A percentile compares a stretch with the other conserved stretches of the same genome.
phyloP scores from a whole-genome alignment of 139 green algal genomes.

The Marvania coccoides region DNA sequence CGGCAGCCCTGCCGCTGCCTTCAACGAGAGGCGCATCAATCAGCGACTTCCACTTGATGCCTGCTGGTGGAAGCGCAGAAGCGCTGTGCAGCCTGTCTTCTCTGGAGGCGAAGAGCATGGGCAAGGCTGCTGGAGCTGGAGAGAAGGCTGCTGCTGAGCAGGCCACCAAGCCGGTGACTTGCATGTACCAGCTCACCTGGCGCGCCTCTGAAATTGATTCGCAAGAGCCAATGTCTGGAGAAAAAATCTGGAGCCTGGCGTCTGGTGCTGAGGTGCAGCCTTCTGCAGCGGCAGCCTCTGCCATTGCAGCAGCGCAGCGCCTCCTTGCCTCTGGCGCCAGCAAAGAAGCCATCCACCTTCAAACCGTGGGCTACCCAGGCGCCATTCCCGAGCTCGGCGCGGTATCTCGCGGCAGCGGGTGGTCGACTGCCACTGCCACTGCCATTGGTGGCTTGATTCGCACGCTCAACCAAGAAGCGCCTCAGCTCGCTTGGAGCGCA shows the following conservation, averaged over 20 bases:
- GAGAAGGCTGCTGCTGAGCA: background rate
- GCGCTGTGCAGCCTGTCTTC: slow-evolving; percentile 20
- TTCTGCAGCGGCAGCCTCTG: background rate
- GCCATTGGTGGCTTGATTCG: slow-evolving; percentile 12
- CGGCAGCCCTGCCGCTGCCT: background rate
- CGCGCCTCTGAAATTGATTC: background rate
- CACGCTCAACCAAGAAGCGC: slow-evolving; percentile 12
- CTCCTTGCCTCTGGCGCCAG: background rate
- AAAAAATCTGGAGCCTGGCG: background rate
- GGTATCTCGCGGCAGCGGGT: background rate
- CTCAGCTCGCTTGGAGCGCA: slow-evolving; percentile 15
- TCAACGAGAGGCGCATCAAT: background rate
- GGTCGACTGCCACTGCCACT: background rate
- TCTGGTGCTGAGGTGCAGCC: background rate
- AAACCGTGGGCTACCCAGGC: slow-evolving; percentile 1
- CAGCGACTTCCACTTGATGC: slow-evolving; percentile 42
- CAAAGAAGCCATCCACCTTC: background rate
- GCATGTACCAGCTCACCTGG: slow-evolving; percentile 17
- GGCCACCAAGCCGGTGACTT: background rate
- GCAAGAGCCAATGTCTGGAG: background rate
- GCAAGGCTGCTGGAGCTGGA: background rate
- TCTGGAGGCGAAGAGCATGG: slow-evolving; percentile 28
- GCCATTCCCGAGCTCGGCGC: background rate
- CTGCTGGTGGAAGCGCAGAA: background rate
- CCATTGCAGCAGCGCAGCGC: slow-evolving; percentile 18